Base-by-base conservation (phyloP, 2,329 filamentous ascomycete genomes). In the Lasiodiplodia sp. region DNA sequence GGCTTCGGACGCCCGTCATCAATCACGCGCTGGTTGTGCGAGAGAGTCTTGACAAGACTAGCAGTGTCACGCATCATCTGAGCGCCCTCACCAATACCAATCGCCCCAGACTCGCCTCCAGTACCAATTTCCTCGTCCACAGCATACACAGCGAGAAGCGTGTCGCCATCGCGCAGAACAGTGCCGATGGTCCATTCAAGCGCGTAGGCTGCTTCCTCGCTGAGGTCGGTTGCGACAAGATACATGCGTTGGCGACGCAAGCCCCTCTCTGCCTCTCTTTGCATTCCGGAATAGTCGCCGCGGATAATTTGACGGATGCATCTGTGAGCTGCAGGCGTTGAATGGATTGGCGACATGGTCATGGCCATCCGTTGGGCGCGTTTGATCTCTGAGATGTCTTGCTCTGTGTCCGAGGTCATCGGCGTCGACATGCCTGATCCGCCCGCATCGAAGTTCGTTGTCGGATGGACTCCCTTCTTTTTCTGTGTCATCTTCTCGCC, bases 111-210 rank as follows among this genome's bases (percentile, higher is more conserved):
- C 10, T 86, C 86, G 73, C 77, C 78, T 73, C 77, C 78, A 3
- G 82, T 80, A 14, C 81, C 82, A 12, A 78, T 80, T 72, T 98
- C 95, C 78, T 98, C 95, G 72, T 97, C 94, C 28, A 97, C 91
- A 68, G 94, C 97, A 81, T 96, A 97, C 56, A 98, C 93, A 2
- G 93, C 94, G 70, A 97, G 89, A 44, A 99, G 85, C 0, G 95
- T 98, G 77, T 99, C 96, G 8, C 96, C 96, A 73, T 98, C 94
- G 60, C 96, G 88, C 37, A 99, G 85, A 6, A 98, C 94, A 0
- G 95, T 98, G 8, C 96, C 96, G 68, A 99, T 94, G 0, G 95
- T 96, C 96, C 96, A 99, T 79, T 99, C 96, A 38, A 99, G 85
- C 1, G 96, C 96, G 78, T 98, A 96, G 7, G 93, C 92, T 4